Conservation (phyloP, 2,329 filamentous ascomycete genomes). For the Xylariales sp. region DNA sequence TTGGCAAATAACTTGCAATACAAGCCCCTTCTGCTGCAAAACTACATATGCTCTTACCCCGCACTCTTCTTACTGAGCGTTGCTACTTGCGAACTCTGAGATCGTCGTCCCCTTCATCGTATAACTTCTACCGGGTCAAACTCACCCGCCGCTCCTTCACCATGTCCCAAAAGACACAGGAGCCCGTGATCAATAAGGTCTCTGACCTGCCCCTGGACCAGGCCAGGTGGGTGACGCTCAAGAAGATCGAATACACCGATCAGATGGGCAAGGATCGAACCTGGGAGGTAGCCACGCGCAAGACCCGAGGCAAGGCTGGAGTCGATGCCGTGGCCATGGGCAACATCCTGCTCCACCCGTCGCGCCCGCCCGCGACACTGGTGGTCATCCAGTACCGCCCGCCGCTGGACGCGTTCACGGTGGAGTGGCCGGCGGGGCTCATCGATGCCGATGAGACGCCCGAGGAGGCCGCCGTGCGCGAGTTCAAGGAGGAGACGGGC, state of each 20-base stretch:
- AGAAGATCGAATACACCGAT: slow-evolving; percentile 54
- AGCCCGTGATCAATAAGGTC: slow-evolving; percentile 40
- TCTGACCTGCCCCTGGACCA: slow-evolving; percentile 44
- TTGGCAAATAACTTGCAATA: too few species aligned
- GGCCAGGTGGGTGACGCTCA: slow-evolving; percentile 53
- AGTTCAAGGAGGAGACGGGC: slow-evolving; percentile 52
- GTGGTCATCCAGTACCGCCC: slow-evolving; percentile 50
- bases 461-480: slow-evolving; percentile 47
- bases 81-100: slow-evolving; percentile 3
- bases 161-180: slow-evolving; percentile 35
- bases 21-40: not conserved
- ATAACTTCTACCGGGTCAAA: not conserved
- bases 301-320: slow-evolving; percentile 47
- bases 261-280: slow-evolving; percentile 47
- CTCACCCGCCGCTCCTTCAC: slow-evolving; percentile 13
- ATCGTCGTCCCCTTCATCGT: slow-evolving; percentile 1
- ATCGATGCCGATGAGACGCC: slow-evolving; percentile 48
- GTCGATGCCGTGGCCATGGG: slow-evolving; percentile 61
- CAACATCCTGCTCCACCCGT: slow-evolving; percentile 48
- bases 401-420: slow-evolving; percentile 44
- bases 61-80: not conserved
- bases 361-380: slow-evolving; percentile 38
- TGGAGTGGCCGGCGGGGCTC: slow-evolving; percentile 51
- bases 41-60: not conserved
- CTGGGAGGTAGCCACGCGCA: slow-evolving; percentile 58